phyloP scores from a whole-genome alignment of 2,329 filamentous ascomycete species.

The Blastomyces percursus region DNA sequence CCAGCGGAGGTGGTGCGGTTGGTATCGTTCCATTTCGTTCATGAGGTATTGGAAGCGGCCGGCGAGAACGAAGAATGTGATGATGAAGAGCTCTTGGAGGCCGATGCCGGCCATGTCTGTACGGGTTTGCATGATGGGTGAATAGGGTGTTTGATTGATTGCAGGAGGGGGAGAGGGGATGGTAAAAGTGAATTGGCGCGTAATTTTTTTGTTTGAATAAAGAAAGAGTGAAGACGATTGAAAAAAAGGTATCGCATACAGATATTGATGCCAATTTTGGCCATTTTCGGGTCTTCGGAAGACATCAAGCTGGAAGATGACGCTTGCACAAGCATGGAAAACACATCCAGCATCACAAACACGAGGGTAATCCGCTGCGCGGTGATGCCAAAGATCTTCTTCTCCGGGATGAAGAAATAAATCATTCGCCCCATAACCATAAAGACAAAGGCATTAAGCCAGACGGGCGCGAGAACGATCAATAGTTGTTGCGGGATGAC shows the following conservation, averaged over 20 bases:
- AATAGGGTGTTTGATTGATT: neutral
- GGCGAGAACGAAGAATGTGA: slow-evolving; percentile 41
- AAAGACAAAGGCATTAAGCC: slow-evolving; percentile 39
- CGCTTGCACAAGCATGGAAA: slow-evolving; percentile 18
- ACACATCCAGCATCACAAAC: slow-evolving; percentile 35
- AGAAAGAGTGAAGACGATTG: neutral
- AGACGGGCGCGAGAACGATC: slow-evolving; percentile 14
- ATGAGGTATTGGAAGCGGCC: slow-evolving; percentile 37
- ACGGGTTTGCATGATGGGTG: neutral
- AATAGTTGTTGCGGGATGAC: slow-evolving; percentile 13
- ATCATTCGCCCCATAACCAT: slow-evolving; percentile 40
- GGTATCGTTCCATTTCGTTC: slow-evolving; percentile 24
- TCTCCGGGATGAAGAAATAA: slow-evolving; percentile 33
- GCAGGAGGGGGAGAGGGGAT: neutral
- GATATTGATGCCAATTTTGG: slow-evolving; percentile 18
- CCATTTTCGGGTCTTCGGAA: slow-evolving; percentile 10
- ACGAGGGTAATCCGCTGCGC: slow-evolving; percentile 28
- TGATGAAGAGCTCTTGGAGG: slow-evolving; percentile 46
- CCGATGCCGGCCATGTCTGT: slow-evolving; percentile 26
- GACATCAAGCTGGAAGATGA: slow-evolving; percentile 15
- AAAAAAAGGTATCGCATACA: slow-evolving; percentile 11
- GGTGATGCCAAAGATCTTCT: slow-evolving; percentile 28
- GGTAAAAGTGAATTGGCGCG: neutral
- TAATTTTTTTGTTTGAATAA: neutral
- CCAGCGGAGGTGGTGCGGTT: slow-evolving; percentile 24